Evolutionary conservation across 768 basidiomycete species (phyloP), one percentile per base, ranked within the genome.

Genomic region (Naganishia kalamii): DNA sequence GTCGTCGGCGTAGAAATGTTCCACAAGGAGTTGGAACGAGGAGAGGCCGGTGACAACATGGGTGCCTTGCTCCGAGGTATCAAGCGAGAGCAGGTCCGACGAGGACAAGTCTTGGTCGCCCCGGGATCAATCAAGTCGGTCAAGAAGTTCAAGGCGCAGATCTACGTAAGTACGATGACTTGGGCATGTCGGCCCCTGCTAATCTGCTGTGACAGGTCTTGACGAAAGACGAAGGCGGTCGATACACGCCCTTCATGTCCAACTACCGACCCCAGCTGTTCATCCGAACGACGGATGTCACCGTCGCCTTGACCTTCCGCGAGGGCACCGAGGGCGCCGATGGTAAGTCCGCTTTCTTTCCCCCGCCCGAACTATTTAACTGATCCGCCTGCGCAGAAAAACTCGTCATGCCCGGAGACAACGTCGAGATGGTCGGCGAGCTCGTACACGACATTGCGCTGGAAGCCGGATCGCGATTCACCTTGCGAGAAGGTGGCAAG

Each of bases 41-140:
- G 90, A 66, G 90, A 98, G 80, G 94, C 96, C 68, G 96, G 96
- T 72, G 96, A 99, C 80, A 98, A 98, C 83, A 97, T 98, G 91
- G 96, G 96, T 70, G 89, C 88, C 63, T 83, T 99, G 40, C 86
- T 99, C 49, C 91, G 96, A 79, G 93, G 96, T 76, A 82, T 97
- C 79, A 98, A 98, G 81, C 88, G 94, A 69, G 96, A 98, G 76
- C 92, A 98, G 80, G 82, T 99, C 74, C 84, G 85, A 69, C 89
- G 96, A 70, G 96, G 96, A 48, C 91, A 93, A 77, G 88, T 98
- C 63, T 85, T 99, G 75, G 85, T 87, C 71, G 83, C 85, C 33
- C 92, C 93, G 27, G 91, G 91, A 35, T 85, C 89, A 8, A 90
- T 98, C 81, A 94, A 92, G 80, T 83, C 89, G n/a, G 87, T 88